These are phyloP conservation scores for Dovyalis caffra DNA, from an alignment of 345 rosid species.

Conservation along the genomic window DNA sequence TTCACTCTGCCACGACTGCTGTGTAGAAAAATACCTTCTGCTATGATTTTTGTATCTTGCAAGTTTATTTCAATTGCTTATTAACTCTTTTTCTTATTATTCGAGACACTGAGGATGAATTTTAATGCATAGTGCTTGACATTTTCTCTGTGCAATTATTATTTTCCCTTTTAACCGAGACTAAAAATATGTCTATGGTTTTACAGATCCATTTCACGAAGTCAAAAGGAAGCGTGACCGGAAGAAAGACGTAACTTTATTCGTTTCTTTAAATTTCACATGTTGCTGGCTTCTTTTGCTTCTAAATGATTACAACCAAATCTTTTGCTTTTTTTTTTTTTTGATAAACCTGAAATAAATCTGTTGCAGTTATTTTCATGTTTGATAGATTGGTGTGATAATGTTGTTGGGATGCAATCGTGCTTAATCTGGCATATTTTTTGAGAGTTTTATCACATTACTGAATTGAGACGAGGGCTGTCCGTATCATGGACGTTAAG, in stretches of 20 bases:
- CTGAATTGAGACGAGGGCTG: background rate
- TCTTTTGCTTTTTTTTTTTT: too few species aligned
- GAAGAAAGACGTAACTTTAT: conserved; percentile 63
- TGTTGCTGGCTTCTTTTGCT: background rate
- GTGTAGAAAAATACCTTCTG: background rate
- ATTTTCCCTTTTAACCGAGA: conserved; percentile 3
- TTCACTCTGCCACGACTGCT: too few species aligned
- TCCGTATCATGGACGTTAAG: background rate
- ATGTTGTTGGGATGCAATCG: background rate
- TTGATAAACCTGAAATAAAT: too few species aligned
- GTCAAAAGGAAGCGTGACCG: conserved; percentile 80
- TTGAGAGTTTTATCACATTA: background rate
- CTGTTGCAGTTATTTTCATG: background rate
- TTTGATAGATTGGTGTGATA: background rate
- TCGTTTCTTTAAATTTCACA: background rate
- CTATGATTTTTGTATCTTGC: background rate
- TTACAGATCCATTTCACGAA: conserved; percentile 80
- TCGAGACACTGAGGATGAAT: background rate
- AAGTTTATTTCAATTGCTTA: background rate
- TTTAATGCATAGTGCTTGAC: background rate
- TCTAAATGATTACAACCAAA: background rate
- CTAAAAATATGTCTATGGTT: conserved; percentile 27
- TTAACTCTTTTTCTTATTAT: background rate
- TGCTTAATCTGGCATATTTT: background rate
- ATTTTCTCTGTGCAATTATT: background rate